Conservation (phyloP, 495 filamentous ascomycete species). For the Aspergillus affinis region DNA sequence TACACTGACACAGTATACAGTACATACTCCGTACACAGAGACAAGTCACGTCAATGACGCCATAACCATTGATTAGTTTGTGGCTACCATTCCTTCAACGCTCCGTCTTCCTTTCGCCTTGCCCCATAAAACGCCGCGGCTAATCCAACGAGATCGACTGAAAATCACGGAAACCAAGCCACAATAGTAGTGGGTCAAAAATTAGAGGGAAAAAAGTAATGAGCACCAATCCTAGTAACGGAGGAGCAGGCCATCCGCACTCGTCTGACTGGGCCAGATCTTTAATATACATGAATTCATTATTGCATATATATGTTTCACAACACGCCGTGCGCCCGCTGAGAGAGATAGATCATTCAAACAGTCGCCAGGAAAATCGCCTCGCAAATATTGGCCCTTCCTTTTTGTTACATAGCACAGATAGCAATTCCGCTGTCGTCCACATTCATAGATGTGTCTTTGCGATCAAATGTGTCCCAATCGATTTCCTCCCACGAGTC, state of each 20-base stretch:
- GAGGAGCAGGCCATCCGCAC: not conserved
- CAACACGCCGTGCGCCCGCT: not conserved
- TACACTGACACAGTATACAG: too few species aligned
- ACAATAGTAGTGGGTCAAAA: not conserved
- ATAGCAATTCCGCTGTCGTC: slow-evolving; percentile 31
- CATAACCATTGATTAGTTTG: not conserved
- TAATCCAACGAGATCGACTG: slow-evolving; percentile 29
- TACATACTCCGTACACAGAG: not conserved
- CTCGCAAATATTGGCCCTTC: not conserved
- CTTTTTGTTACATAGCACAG: slow-evolving; percentile 22
- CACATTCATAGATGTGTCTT: slow-evolving; percentile 22
- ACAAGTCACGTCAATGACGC: not conserved
- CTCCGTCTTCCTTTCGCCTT: slow-evolving; percentile 15
- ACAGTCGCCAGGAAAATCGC: not conserved
- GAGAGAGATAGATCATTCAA: slow-evolving; percentile 1
- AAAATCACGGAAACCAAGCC: not conserved
- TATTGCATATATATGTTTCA: not conserved
- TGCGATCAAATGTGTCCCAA: slow-evolving; percentile 33
- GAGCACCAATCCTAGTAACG: not conserved
- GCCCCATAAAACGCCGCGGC: slow-evolving; percentile 37
- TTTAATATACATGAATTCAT: not conserved
- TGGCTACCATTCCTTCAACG: not conserved
- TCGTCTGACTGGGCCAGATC: not conserved
- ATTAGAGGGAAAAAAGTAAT: slow-evolving; percentile 1
- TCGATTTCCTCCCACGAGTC: slow-evolving; percentile 34